These are phyloP conservation scores for Bretschneidera sinensis DNA, from an alignment of 345 rosid genomes.

Conservation along the genomic window DNA sequence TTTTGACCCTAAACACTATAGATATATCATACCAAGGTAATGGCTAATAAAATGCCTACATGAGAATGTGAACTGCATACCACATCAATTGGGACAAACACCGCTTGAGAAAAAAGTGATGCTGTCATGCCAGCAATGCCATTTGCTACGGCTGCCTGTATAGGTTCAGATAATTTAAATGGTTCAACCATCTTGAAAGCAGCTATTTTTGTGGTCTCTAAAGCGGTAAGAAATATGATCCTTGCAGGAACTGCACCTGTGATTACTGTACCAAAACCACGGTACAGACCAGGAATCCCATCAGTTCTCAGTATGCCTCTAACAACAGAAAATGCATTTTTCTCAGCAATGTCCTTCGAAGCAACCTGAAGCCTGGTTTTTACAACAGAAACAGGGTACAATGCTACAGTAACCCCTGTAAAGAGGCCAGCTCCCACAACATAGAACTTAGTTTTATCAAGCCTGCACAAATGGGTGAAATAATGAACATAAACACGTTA, in stretches of 20 bases:
- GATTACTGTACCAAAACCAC: slow-evolving; percentile 93
- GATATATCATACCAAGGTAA: not conserved
- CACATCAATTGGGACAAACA: slow-evolving; percentile 94
- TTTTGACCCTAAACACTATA: not conserved
- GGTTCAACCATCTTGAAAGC: slow-evolving; percentile 70
- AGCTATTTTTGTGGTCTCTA: slow-evolving; percentile 84
- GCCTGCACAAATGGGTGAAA: slow-evolving; percentile 48
- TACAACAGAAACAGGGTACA: slow-evolving; percentile 85
- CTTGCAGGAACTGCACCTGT: slow-evolving; percentile 92
- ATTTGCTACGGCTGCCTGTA: slow-evolving; percentile 89
- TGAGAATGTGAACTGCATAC: slow-evolving; percentile 35
- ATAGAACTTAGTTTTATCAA: slow-evolving; percentile 87
- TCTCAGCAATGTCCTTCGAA: slow-evolving; percentile 71
- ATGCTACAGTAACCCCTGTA: slow-evolving; percentile 86
- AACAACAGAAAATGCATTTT: slow-evolving; percentile 63
- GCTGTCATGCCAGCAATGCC: slow-evolving; percentile 95
- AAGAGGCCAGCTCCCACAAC: slow-evolving; percentile 92
- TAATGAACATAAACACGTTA: slow-evolving; percentile 14
- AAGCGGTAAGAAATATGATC: slow-evolving; percentile 77
- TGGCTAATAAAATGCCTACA: not conserved
- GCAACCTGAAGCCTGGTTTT: slow-evolving; percentile 98
- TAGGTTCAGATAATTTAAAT: slow-evolving; percentile 58
- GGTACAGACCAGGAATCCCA: slow-evolving; percentile 91
- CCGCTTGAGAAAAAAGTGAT: slow-evolving; percentile 76
- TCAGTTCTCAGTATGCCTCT: slow-evolving; percentile 70